Conservation (phyloP, 2,329 filamentous ascomycete genomes). For the Ceratocystis cubensis region DNA sequence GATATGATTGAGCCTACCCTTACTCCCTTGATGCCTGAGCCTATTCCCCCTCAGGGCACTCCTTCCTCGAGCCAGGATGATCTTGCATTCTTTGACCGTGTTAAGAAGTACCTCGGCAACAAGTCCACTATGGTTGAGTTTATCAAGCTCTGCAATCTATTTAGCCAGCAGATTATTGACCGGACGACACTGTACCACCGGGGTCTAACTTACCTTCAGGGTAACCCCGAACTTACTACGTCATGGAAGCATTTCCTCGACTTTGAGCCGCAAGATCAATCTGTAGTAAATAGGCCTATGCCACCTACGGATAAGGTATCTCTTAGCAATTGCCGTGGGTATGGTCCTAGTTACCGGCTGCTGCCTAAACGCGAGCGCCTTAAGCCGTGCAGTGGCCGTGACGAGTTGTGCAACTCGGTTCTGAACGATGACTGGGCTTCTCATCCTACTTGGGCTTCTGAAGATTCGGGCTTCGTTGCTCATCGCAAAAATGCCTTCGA, state of each 20-base stretch:
- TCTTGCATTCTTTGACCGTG: slow-evolving; percentile 84
- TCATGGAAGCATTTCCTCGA: slow-evolving; percentile 80
- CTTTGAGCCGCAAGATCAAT: slow-evolving; percentile 61
- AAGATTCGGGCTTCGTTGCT: slow-evolving; percentile 94
- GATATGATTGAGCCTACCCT: slow-evolving; percentile 71
- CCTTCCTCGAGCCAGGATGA: slow-evolving; percentile 71
- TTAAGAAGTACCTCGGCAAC: slow-evolving; percentile 92
- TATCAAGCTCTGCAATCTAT: slow-evolving; percentile 91
- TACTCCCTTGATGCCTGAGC: slow-evolving; percentile 76
- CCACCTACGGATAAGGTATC: slow-evolving; percentile 73
- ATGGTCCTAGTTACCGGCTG: slow-evolving; percentile 88
- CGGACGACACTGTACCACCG: slow-evolving; percentile 70
- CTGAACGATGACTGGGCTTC: slow-evolving; percentile 98
- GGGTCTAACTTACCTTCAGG: slow-evolving; percentile 72
- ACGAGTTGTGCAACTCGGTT: slow-evolving; percentile 85
- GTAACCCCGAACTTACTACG: slow-evolving; percentile 74
- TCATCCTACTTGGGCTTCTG: slow-evolving; percentile 95
- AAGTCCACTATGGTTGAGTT: slow-evolving; percentile 91
- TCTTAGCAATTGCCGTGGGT: slow-evolving; percentile 85
- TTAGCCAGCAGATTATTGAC: slow-evolving; percentile 84
- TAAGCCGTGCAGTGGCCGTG: slow-evolving; percentile 83
- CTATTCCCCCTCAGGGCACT: slow-evolving; percentile 63
- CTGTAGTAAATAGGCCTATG: slow-evolving; percentile 65
- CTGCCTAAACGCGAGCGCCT: slow-evolving; percentile 82
- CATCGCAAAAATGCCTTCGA: slow-evolving; percentile 95